phyloP scores from a whole-genome alignment of 305 asterid species.

The Petunia hybrid region DNA sequence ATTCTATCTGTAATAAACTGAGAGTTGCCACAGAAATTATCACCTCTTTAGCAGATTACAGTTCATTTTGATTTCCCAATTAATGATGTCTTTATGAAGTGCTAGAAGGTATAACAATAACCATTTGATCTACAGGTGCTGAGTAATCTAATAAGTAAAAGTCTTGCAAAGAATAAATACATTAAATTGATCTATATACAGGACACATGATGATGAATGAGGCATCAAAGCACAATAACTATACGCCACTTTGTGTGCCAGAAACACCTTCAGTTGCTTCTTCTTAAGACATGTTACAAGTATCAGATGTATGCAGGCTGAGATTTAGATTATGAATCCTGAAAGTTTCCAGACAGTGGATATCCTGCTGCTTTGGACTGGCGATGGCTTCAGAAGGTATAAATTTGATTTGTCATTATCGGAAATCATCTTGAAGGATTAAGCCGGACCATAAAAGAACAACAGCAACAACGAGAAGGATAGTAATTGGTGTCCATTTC shows the following conservation, averaged over 20 bases:
- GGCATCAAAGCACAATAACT: background rate
- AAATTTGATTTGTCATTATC: background rate
- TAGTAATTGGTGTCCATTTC: conserved; percentile 62
- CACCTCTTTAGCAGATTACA: background rate
- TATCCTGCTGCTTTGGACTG: background rate
- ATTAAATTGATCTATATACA: background rate
- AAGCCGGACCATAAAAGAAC: conserved; percentile 50
- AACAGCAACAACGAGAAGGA: conserved; percentile 46
- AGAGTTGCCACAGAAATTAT: background rate
- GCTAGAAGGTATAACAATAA: background rate
- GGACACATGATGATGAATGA: background rate
- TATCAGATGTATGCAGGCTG: too few species aligned
- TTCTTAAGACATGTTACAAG: too few species aligned
- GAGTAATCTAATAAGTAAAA: background rate
- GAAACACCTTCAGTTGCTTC: background rate
- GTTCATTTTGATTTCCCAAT: background rate
- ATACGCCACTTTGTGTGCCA: background rate
- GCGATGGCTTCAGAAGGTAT: background rate
- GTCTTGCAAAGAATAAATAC: background rate
- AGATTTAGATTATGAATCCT: background rate
- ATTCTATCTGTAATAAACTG: conserved; percentile 39
- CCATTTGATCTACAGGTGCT: background rate
- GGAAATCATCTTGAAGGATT: conserved; percentile 39
- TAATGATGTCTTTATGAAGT: background rate
- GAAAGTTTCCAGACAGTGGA: background rate